Conservation (phyloP, 345 rosid species). For the Gossypium ekmanianum region DNA sequence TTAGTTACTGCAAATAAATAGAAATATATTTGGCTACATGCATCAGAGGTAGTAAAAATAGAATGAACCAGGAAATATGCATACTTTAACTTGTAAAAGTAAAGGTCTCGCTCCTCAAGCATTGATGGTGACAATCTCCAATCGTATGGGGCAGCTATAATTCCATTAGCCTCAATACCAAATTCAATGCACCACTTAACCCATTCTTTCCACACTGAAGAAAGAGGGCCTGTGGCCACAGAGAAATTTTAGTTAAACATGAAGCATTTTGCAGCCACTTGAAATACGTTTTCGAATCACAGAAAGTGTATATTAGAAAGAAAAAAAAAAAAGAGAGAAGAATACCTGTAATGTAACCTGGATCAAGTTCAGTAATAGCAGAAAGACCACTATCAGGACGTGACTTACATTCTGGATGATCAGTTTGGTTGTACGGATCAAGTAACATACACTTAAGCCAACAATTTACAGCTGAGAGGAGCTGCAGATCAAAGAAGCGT, state of each 20-base stretch:
- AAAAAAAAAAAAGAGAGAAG: background rate
- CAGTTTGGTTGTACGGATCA: slow-evolving; percentile 93
- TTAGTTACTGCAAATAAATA: slow-evolving; percentile 3
- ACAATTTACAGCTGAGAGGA: slow-evolving; percentile 95
- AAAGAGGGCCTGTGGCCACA: slow-evolving; percentile 74
- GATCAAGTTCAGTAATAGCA: slow-evolving; percentile 95
- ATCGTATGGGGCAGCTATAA: slow-evolving; percentile 93
- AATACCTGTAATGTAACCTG: slow-evolving; percentile 87
- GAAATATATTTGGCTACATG: background rate
- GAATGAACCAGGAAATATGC: slow-evolving; percentile 24
- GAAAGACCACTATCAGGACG: slow-evolving; percentile 96
- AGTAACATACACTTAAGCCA: slow-evolving; percentile 95
- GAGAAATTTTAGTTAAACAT: slow-evolving; percentile 5
- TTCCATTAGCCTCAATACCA: slow-evolving; percentile 90
- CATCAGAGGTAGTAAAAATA: background rate
- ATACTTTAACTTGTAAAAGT: slow-evolving; percentile 95
- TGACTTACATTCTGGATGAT: slow-evolving; percentile 94
- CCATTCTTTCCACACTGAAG: slow-evolving; percentile 99
- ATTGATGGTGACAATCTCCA: slow-evolving; percentile 94
- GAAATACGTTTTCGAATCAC: background rate
- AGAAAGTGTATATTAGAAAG: background rate
- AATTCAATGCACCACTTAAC: slow-evolving; percentile 97
- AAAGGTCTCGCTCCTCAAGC: slow-evolving; percentile 96
- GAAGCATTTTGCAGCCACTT: slow-evolving; percentile 13
- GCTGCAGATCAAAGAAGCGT: slow-evolving; percentile 42